Evolutionary conservation across 345 rosid species (phyloP).

Genomic region (Hibiscus tridactylites): DNA sequence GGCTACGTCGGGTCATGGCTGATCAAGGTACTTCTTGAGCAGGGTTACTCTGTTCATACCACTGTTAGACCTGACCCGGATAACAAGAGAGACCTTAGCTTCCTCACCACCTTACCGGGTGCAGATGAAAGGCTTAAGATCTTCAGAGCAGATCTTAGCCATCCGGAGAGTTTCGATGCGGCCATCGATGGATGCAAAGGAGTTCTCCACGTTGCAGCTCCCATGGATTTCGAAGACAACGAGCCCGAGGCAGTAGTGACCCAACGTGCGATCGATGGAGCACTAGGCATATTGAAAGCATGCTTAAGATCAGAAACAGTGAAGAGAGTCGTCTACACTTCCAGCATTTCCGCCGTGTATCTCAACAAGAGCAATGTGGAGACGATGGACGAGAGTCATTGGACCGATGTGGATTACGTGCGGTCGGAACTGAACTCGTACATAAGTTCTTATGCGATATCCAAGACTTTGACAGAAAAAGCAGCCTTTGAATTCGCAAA

Average conservation of each 20-base stretch:
- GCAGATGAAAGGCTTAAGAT: conserved; percentile 4
- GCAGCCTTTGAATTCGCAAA: background rate
- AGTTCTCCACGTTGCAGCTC: conserved; percentile 1
- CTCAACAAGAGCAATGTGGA: background rate
- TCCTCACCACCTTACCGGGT: background rate
- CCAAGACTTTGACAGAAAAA: background rate
- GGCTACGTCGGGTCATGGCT: conserved; percentile 2
- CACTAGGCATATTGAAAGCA: conserved; percentile 3
- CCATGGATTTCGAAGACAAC: background rate
- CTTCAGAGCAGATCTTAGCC: background rate
- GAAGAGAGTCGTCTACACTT: background rate
- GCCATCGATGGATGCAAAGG: background rate
- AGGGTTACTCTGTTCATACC: background rate
- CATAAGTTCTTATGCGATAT: background rate
- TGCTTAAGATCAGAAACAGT: background rate
- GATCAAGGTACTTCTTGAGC: background rate
- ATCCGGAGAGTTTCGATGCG: background rate
- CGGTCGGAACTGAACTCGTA: background rate
- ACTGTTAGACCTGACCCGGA: background rate
- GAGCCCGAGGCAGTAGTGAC: background rate
- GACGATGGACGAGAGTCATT: background rate
- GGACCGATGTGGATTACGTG: background rate
- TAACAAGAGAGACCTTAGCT: conserved; percentile 2
- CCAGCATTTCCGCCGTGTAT: background rate
- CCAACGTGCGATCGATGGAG: background rate